These are phyloP conservation scores for Talaromyces sp. DNA, from an alignment of 2,329 filamentous ascomycete genomes.

Conservation along the genomic window DNA sequence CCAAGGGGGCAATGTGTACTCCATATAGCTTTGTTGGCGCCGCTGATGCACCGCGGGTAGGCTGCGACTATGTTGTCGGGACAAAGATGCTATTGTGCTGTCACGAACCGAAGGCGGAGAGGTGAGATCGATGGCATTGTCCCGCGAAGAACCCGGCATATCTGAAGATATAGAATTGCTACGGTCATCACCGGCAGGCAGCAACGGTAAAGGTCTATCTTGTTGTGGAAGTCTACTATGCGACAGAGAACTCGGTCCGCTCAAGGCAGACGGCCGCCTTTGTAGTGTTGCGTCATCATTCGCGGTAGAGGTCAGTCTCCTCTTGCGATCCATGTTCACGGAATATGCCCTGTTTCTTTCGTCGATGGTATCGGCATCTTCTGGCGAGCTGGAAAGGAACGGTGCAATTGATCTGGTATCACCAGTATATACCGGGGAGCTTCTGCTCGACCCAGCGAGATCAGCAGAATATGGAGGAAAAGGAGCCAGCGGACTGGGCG, in stretches of 20 bases:
- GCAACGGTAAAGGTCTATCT: constrained; percentile 19
- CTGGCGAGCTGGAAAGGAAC: background rate
- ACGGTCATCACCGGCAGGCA: constrained; percentile 9
- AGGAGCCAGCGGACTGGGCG: background rate
- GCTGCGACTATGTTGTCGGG: constrained; percentile 10
- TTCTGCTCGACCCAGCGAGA: constrained; percentile 6
- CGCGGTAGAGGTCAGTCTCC: constrained; percentile 37
- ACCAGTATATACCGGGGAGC: background rate
- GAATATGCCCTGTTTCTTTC: background rate
- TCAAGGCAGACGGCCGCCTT: constrained; percentile 15
- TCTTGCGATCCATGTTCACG: constrained; percentile 35
- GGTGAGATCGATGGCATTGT: constrained; percentile 31
- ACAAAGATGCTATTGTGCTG: constrained; percentile 15
- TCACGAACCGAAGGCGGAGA: constrained; percentile 23
- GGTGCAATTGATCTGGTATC: constrained; percentile 4
- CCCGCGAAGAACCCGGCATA: constrained; percentile 26
- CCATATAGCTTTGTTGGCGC: constrained; percentile 20
- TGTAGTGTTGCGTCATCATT: constrained; percentile 25
- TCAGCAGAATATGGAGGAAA: constrained; percentile 1
- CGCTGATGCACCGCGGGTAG: constrained; percentile 13
- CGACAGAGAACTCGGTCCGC: constrained; percentile 15
- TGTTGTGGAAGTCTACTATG: constrained; percentile 19
- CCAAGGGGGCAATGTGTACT: constrained; percentile 68
- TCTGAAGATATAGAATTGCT: constrained; percentile 1
- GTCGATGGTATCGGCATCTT: background rate